phyloP scores from a whole-genome alignment of 805 yeast genomes.

The Barnettozyma vustinii region DNA sequence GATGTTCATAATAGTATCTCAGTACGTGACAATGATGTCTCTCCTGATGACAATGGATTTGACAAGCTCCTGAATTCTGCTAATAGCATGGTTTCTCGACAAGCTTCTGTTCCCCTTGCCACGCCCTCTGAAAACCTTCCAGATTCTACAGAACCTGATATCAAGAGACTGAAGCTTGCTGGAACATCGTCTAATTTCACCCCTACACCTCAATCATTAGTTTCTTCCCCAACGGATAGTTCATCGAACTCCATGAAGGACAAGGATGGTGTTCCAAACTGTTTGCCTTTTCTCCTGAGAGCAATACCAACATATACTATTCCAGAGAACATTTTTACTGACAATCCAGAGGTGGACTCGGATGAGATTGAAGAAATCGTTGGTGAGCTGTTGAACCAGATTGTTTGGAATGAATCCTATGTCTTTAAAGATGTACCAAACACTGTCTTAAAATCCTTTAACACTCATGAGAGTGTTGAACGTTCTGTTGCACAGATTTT shows the following conservation, averaged over 20 bases:
- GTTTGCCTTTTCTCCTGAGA: constrained; percentile 62
- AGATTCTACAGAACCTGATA: constrained; percentile 16
- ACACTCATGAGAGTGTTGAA: constrained; percentile 16
- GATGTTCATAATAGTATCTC: background rate
- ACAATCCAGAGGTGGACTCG: constrained; percentile 28
- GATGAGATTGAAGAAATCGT: constrained; percentile 19
- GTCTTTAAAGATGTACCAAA: constrained; percentile 11
- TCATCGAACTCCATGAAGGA: constrained; percentile 14
- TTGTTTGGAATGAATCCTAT: constrained; percentile 24
- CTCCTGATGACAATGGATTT: background rate
- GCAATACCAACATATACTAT: constrained; percentile 58
- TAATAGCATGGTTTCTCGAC: background rate
- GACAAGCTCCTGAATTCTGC: background rate
- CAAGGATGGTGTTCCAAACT: constrained; percentile 48
- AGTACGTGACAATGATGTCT: background rate
- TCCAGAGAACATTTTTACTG: constrained; percentile 45
- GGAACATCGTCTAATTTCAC: constrained; percentile 6
- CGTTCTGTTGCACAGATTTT: constrained; percentile 25
- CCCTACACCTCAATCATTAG: background rate
- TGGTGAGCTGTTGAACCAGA: constrained; percentile 27
- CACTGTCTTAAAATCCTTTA: constrained; percentile 1
- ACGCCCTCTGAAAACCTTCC: constrained; percentile 6
- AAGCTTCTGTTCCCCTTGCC: background rate
- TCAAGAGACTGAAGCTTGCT: constrained; percentile 12
- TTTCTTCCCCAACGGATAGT: constrained; percentile 5